phyloP scores from a whole-genome alignment of 2,329 filamentous ascomycete genomes.

The Colletotrichum cordylinicola region DNA sequence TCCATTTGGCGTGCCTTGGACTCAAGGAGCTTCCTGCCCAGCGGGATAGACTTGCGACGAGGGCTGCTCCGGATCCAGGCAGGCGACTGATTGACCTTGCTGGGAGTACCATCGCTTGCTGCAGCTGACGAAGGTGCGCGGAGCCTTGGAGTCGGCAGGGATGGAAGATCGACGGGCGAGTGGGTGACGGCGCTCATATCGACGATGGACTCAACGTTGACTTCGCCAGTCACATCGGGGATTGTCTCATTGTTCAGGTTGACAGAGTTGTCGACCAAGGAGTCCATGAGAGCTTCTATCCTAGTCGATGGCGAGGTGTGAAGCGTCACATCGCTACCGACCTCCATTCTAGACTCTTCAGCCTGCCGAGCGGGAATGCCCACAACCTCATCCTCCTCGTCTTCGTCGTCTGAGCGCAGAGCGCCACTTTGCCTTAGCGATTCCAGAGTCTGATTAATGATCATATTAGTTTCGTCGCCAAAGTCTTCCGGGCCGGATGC shows the following conservation, averaged over 20 bases:
- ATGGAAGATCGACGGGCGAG: constrained; percentile 2
- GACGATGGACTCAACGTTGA: not conserved
- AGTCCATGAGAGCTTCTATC: not conserved
- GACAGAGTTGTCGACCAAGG: not conserved
- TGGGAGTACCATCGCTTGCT: not conserved
- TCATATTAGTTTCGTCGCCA: constrained; percentile 61
- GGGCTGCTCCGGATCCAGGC: constrained; percentile 41
- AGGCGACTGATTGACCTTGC: constrained; percentile 26
- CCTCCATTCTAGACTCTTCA: not conserved
- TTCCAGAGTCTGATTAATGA: constrained; percentile 62
- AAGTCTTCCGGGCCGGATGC: constrained; percentile 47
- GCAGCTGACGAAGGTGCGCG: not conserved
- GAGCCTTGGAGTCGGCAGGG: not conserved
- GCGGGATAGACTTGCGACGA: constrained; percentile 32
- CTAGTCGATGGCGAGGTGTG: not conserved
- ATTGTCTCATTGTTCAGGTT: not conserved
- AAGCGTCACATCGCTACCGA: not conserved
- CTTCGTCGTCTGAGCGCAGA: constrained; percentile 16
- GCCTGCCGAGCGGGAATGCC: not conserved
- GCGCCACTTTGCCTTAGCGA: constrained; percentile 46
- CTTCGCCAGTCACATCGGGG: not conserved
- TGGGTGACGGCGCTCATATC: not conserved
- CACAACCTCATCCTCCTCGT: constrained; percentile 12
- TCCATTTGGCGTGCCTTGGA: constrained; percentile 34
- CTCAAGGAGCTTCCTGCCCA: constrained; percentile 39